These are phyloP conservation scores for Ilyonectria sp. DNA, from an alignment of 2,329 filamentous ascomycete species.

Conservation along the genomic window DNA sequence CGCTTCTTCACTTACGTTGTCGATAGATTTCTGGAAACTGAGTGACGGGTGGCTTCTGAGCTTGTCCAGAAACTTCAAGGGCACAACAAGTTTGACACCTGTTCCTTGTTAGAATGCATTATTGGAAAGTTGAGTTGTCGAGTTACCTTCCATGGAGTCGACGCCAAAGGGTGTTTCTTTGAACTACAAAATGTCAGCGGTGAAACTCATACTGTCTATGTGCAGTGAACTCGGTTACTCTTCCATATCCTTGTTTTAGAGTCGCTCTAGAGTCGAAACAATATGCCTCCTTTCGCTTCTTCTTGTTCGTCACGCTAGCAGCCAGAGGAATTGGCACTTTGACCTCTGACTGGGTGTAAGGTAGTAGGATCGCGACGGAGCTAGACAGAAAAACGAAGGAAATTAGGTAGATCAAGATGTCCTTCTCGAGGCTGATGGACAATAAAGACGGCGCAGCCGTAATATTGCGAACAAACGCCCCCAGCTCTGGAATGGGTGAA, in stretches of 20 bases:
- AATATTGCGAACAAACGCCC: too few species aligned
- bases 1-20: not conserved
- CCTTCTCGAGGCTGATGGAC: too few species aligned
- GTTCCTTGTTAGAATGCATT: too few species aligned
- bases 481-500: too few species aligned
- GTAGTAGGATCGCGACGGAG: too few species aligned
- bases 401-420: too few species aligned
- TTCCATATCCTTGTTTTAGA: constrained; percentile 14
- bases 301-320: not conserved
- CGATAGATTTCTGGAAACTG: constrained; percentile 15
- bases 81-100: constrained; percentile 14
- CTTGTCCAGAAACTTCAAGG: constrained; percentile 8
- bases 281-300: constrained; percentile 12
- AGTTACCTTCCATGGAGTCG: constrained; percentile 3
- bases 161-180: constrained; percentile 17
- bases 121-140: not conserved
- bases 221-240: not conserved
- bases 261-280: constrained; percentile 2
- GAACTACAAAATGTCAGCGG: constrained; percentile 4
- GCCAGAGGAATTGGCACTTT: constrained; percentile 12
- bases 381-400: too few species aligned
- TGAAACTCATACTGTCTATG: too few species aligned
- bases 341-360: not conserved
- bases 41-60: constrained; percentile 16
- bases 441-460: too few species aligned